These are phyloP conservation scores for Triticum urartu DNA, from an alignment of 176 grass and related monocot species.

Conservation along the genomic window DNA sequence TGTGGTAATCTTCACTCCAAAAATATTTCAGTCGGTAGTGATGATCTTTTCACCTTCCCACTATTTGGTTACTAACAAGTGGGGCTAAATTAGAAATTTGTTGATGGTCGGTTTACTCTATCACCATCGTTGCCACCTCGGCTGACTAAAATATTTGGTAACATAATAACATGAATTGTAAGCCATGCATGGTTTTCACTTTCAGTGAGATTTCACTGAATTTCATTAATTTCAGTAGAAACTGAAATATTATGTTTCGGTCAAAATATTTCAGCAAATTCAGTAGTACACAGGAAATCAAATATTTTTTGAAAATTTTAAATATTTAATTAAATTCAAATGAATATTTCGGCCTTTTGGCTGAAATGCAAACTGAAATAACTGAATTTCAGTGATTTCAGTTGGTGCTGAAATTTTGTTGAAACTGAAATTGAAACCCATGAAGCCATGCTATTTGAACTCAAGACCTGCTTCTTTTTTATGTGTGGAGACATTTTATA, in stretches of 20 bases:
- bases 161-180: background rate
- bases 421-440: background rate
- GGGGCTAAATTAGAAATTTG: background rate
- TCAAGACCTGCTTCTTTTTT: background rate
- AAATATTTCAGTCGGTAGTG: background rate
- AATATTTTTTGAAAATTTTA: too few relatives aligned
- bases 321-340: too few relatives aligned
- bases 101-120: too few relatives aligned
- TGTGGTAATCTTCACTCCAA: background rate
- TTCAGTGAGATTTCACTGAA: too few relatives aligned
- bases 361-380: too few relatives aligned
- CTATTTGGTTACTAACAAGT: background rate
- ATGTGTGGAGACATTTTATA: background rate
- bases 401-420: too few relatives aligned
- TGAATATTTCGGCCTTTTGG: too few relatives aligned
- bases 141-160: background rate
- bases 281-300: too few relatives aligned
- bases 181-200: background rate
- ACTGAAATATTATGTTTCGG: too few relatives aligned
- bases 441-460: background rate
- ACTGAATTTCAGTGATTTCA: too few relatives aligned
- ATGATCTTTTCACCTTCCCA: background rate
- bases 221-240: too few relatives aligned
- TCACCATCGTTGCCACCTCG: background rate
- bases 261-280: too few relatives aligned